Evolutionary conservation across 192 early-diverging fungal species (phyloP).

Genomic region (Coemansia asiatica): DNA sequence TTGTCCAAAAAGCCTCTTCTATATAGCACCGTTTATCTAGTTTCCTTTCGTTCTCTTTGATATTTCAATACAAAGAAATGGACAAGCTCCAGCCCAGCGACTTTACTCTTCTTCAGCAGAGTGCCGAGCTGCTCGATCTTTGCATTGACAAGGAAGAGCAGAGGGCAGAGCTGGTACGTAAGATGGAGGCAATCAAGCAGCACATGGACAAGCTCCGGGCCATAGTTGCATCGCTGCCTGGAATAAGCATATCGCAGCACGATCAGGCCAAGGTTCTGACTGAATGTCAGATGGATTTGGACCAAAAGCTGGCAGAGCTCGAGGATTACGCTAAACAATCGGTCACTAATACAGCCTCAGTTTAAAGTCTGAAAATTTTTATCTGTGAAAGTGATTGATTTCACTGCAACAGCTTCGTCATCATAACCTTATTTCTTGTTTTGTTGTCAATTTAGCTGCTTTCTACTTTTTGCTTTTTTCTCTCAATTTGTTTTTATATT

Average conservation of each 20-base stretch:
- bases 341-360: background rate
- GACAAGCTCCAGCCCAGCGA: constrained; percentile 46
- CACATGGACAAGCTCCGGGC: constrained; percentile 37
- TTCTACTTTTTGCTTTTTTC: constrained; percentile 4
- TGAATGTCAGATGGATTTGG: constrained; percentile 39
- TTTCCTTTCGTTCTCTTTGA: too few species aligned
- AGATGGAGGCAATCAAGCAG: constrained; percentile 43
- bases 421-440: background rate
- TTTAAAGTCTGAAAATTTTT: background rate
- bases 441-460: background rate
- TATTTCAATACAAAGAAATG: constrained; percentile 10
- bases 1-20: too few species aligned
- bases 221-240: constrained; percentile 36
- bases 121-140: constrained; percentile 44
- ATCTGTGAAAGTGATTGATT: background rate
- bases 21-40: too few species aligned
- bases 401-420: background rate
- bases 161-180: constrained; percentile 43
- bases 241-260: constrained; percentile 48
- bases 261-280: constrained; percentile 51
- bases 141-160: constrained; percentile 38
- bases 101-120: constrained; percentile 49
- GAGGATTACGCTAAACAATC: constrained; percentile 22
- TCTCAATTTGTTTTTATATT: background rate
- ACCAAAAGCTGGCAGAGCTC: constrained; percentile 33